Percentiles rank a stretch among this genome's conserved stretches.
Conservation (phyloP, 495 filamentous ascomycete species). For the Lichenothelia convexa region DNA sequence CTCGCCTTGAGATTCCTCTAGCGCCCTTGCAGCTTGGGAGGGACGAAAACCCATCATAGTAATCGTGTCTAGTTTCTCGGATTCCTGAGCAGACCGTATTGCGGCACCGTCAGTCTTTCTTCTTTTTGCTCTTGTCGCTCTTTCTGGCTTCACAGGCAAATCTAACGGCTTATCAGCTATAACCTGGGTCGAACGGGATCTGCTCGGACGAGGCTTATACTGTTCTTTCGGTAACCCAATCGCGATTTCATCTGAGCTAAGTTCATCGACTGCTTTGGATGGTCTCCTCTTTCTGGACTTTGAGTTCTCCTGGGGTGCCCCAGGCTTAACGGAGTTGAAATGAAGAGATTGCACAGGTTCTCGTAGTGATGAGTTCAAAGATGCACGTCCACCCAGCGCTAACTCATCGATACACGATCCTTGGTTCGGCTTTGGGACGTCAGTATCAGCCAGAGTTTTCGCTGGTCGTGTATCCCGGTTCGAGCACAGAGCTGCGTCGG, state of each 20-base stretch:
- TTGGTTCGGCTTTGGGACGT: not conserved
- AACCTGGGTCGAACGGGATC: not conserved
- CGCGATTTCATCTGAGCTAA: constrained; percentile 12
- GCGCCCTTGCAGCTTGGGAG: constrained; percentile 4
- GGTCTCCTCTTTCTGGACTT: not conserved
- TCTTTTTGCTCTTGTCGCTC: constrained; percentile 9
- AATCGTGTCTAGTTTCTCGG: constrained; percentile 9
- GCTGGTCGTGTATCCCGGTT: not conserved
- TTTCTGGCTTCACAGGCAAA: not conserved
- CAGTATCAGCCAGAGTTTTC: not conserved
- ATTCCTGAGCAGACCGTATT: not conserved
- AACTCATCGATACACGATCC: not conserved
- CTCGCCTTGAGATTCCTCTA: constrained; percentile 4
- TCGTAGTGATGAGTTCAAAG: not conserved
- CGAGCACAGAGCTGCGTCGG: not conserved
- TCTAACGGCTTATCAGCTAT: constrained; percentile 1
- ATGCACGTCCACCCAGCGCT: not conserved
- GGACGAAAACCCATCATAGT: constrained; percentile 13
- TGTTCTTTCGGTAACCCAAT: constrained; percentile 17
- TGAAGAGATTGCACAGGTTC: not conserved
- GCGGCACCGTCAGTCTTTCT: constrained; percentile 9
- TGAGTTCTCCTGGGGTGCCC: not conserved
- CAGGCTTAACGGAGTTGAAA: not conserved
- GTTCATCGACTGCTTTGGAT: not conserved
- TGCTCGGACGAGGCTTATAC: constrained; percentile 14